A percentile compares a stretch with the other conserved stretches of the same genome.
These are phyloP conservation scores for Xanthoconium separans DNA, from an alignment of 1,284 basidiomycete species.

Conservation along the genomic window DNA sequence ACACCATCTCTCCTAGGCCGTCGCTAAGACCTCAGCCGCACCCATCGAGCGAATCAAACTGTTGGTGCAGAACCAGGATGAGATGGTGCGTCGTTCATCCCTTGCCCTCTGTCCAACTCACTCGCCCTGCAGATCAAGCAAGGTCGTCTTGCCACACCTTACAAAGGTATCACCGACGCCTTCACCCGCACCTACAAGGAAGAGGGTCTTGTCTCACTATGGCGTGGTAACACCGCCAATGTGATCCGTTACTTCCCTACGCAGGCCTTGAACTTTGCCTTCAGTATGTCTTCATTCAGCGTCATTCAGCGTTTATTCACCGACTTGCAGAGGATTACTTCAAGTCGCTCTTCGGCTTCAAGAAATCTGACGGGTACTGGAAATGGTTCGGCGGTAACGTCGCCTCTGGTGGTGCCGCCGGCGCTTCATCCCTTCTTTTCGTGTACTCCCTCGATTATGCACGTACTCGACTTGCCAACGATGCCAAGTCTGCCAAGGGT, in stretches of 20 bases:
- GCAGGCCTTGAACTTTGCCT: slow-evolving; percentile 94
- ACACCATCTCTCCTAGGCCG: slow-evolving; percentile 56
- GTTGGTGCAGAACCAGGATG: slow-evolving; percentile 96
- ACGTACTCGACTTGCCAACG: slow-evolving; percentile 96
- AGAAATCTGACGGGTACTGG: slow-evolving; percentile 88
- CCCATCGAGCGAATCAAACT: slow-evolving; percentile 99
- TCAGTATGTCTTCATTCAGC: slow-evolving; percentile 56
- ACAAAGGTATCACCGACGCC: slow-evolving; percentile 93
- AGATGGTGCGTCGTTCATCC: slow-evolving; percentile 59
- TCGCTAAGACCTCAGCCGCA: slow-evolving; percentile 96
- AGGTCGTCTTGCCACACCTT: slow-evolving; percentile 87
- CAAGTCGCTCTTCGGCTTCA: slow-evolving; percentile 92
- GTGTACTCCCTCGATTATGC: slow-evolving; percentile 98
- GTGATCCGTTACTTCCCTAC: slow-evolving; percentile 99
- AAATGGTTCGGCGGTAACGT: slow-evolving; percentile 91
- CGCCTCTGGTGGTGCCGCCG: slow-evolving; percentile 96
- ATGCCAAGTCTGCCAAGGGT: slow-evolving; percentile 89
- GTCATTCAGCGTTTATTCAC: neutral
- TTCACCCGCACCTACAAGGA: slow-evolving; percentile 85
- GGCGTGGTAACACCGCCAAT: slow-evolving; percentile 97
- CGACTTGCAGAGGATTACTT: slow-evolving; percentile 85
- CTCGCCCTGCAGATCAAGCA: slow-evolving; percentile 79
- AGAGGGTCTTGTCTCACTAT: slow-evolving; percentile 89
- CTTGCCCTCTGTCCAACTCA: slow-evolving; percentile 2
- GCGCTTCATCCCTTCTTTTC: slow-evolving; percentile 94